phyloP scores from a whole-genome alignment of 2,329 filamentous ascomycete species.

The Aspergillus sp. region DNA sequence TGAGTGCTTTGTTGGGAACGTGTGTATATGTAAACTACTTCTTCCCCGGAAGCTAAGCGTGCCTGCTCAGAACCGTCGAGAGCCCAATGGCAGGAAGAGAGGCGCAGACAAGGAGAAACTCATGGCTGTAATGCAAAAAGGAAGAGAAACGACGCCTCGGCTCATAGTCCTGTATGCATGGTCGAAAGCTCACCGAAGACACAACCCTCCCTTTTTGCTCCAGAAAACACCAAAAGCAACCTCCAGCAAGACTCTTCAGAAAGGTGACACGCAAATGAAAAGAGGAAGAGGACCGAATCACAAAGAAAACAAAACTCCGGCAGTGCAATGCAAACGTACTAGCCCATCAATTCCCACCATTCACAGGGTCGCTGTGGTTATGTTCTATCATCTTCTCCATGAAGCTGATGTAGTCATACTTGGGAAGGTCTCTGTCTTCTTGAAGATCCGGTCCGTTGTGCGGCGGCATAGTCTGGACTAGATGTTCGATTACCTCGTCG shows the following conservation, averaged over 20 bases:
- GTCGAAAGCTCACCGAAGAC: slow-evolving; percentile 24
- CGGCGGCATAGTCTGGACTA: slow-evolving; percentile 80
- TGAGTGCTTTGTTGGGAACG: neutral
- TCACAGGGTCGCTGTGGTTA: slow-evolving; percentile 33
- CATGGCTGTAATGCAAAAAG: slow-evolving; percentile 23
- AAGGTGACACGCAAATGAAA: slow-evolving; percentile 16
- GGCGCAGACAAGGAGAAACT: slow-evolving; percentile 11
- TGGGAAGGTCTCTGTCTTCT: slow-evolving; percentile 78
- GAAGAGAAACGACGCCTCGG: slow-evolving; percentile 22
- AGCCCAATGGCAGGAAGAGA: slow-evolving; percentile 4
- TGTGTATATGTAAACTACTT: slow-evolving; percentile 1
- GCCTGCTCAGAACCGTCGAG: slow-evolving; percentile 5
- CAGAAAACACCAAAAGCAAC: slow-evolving; percentile 28
- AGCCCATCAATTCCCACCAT: slow-evolving; percentile 25
- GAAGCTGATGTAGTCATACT: slow-evolving; percentile 95
- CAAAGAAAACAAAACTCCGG: slow-evolving; percentile 13
- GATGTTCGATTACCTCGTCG: slow-evolving; percentile 93
- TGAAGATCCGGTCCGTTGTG: slow-evolving; percentile 84
- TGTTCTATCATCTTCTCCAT: slow-evolving; percentile 82
- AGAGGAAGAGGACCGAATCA: slow-evolving; percentile 9
- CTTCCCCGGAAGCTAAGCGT: neutral
- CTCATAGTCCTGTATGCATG: slow-evolving; percentile 33
- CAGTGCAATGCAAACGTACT: slow-evolving; percentile 16
- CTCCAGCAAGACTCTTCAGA: slow-evolving; percentile 10
- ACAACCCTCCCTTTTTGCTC: slow-evolving; percentile 25